Conservation (phyloP, 2,329 filamentous ascomycete species). For the Bisporella sp. region DNA sequence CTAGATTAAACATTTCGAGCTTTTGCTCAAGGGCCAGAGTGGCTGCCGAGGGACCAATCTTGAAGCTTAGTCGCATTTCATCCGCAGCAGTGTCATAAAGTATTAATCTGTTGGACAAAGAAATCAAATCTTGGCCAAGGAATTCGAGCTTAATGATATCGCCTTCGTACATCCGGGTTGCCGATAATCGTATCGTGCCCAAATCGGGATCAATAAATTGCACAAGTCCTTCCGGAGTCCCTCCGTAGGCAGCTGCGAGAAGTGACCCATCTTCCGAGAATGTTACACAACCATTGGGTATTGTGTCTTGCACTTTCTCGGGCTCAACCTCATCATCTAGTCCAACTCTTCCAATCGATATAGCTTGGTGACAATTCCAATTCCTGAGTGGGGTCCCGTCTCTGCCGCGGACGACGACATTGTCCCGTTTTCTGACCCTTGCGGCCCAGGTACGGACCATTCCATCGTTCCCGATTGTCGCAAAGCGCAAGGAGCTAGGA, state of each 20-base stretch:
- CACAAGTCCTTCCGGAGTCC: constrained; percentile 51
- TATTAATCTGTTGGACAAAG: constrained; percentile 64
- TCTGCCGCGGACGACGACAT: constrained; percentile 53
- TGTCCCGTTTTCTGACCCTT: constrained; percentile 60
- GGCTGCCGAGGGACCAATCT: constrained; percentile 39
- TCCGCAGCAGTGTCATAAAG: constrained; percentile 84
- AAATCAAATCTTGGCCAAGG: constrained; percentile 65
- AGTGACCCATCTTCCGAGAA: constrained; percentile 83
- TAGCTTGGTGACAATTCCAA: constrained; percentile 64
- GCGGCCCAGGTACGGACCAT: constrained; percentile 76
- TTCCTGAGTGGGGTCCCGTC: constrained; percentile 55
- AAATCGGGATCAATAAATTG: constrained; percentile 70
- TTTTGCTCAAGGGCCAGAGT: constrained; percentile 28
- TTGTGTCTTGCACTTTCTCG: constrained; percentile 18
- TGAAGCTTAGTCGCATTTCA: constrained; percentile 59
- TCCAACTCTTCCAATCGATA: constrained; percentile 37
- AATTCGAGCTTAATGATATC: constrained; percentile 63
- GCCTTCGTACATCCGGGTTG: constrained; percentile 61
- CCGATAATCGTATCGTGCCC: constrained; percentile 58
- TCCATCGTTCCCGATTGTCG: constrained; percentile 77
- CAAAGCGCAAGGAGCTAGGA: constrained; percentile 64
- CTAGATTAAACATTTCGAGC: constrained; percentile 54
- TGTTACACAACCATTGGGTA: constrained; percentile 53
- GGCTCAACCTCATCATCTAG: constrained; percentile 23
- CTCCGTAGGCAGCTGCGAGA: constrained; percentile 60